These are phyloP conservation scores for Physcomitrium patens DNA, from an alignment of 225 moss, liverwort and hornwort genomes.

Conservation along the genomic window DNA sequence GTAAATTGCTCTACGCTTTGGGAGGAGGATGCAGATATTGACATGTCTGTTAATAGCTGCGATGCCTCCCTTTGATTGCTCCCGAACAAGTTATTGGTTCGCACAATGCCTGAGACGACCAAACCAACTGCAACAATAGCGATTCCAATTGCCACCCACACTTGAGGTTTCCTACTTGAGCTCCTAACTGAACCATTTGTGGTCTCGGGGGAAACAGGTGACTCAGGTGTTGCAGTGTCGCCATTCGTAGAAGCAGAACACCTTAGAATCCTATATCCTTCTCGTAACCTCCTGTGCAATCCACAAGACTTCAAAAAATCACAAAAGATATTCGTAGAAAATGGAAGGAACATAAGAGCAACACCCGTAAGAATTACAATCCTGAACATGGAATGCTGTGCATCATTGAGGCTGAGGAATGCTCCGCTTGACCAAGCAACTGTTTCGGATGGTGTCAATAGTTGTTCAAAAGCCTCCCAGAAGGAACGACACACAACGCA, in stretches of 20 bases:
- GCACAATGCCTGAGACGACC: constrained; percentile 18
- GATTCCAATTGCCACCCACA: constrained; percentile 42
- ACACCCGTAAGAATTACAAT: no score
- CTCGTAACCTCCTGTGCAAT: constrained; percentile 35
- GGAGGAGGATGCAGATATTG: constrained; percentile 35
- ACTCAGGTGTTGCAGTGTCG: constrained; percentile 33
- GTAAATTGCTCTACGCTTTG: constrained; percentile 43
- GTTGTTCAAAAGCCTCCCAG: background rate
- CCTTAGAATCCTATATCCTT: background rate
- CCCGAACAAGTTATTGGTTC: constrained; percentile 27
- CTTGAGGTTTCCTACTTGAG: constrained; percentile 33
- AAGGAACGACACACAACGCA: background rate
- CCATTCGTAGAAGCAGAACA: constrained; percentile 40
- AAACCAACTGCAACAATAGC: constrained; percentile 40
- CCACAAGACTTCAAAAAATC: background rate
- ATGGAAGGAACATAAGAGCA: background rate
- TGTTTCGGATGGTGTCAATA: background rate
- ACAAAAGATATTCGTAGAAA: background rate
- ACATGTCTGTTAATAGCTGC: constrained; percentile 41
- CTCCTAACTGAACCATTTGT: constrained; percentile 15
- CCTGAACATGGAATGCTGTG: background rate
- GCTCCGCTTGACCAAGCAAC: no score
- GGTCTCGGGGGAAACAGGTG: constrained; percentile 16
- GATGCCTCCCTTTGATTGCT: constrained; percentile 35
- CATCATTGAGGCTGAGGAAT: background rate